These are phyloP conservation scores for Lanmaoa rubissima DNA, from an alignment of 768 basidiomycete genomes.

Conservation along the genomic window DNA sequence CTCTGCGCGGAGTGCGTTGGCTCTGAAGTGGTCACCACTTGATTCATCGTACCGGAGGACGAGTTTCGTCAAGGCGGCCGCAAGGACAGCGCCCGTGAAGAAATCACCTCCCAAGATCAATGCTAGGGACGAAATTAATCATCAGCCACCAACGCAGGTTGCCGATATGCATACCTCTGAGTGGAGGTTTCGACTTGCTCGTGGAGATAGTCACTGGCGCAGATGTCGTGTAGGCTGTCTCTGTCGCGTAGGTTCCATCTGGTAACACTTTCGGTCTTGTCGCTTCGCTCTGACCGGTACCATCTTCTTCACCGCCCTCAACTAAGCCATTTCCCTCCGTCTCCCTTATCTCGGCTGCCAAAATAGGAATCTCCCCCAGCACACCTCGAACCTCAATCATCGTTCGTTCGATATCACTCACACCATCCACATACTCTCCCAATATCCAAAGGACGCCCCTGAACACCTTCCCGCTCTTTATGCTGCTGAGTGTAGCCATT, in stretches of 20 bases:
- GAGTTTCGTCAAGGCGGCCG: constrained; percentile 86
- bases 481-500: constrained; percentile 73
- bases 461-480: constrained; percentile 97
- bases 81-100: constrained; percentile 92
- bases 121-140: constrained; percentile 40
- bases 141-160: background rate
- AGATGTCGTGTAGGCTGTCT: constrained; percentile 80
- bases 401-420: constrained; percentile 63
- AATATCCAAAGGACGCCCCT: constrained; percentile 96
- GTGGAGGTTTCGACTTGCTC: constrained; percentile 88
- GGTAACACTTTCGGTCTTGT: constrained; percentile 80
- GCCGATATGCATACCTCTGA: constrained; percentile 56
- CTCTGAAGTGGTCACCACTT: constrained; percentile 46
- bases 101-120: constrained; percentile 94
- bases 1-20: constrained; percentile 84
- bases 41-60: constrained; percentile 70
- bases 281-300: constrained; percentile 39
- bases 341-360: constrained; percentile 86
- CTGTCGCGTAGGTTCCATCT: constrained; percentile 97
- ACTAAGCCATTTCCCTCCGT: constrained; percentile 52
- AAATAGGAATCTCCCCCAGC: constrained; percentile 95
- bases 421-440: constrained; percentile 86
- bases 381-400: constrained; percentile 81
- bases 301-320: constrained; percentile 46
- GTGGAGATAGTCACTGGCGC: constrained; percentile 67